Percentiles rank a stretch among this genome's conserved stretches.
Evolutionary conservation across 2,329 filamentous ascomycete species (phyloP).

Genomic region (Arthroderma uncinatum): DNA sequence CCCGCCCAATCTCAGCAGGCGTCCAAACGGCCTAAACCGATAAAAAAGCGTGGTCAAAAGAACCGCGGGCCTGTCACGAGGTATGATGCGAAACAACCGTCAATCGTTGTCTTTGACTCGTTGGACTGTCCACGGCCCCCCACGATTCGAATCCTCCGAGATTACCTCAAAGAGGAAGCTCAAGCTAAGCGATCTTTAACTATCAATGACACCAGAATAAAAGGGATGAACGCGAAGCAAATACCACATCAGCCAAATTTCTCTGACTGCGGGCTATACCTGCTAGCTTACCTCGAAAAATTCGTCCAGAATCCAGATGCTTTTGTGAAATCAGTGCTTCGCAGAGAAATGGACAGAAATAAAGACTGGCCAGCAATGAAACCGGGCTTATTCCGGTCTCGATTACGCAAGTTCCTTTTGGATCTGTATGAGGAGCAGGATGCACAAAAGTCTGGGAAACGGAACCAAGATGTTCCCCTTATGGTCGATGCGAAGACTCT

Average conservation of each 20-base stretch:
- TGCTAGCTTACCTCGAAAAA: slow-evolving; percentile 72
- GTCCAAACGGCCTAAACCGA: slow-evolving; percentile 10
- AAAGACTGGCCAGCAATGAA: slow-evolving; percentile 45
- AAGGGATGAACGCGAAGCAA: slow-evolving; percentile 57
- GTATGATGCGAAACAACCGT: slow-evolving; percentile 46
- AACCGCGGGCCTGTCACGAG: slow-evolving; percentile 26
- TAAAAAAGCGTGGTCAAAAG: slow-evolving; percentile 18
- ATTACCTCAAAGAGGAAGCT: slow-evolving; percentile 67
- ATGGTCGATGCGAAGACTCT: slow-evolving; percentile 13
- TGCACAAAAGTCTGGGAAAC: neutral
- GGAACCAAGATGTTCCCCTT: neutral
- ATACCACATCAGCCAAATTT: slow-evolving; percentile 75
- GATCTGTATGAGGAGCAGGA: slow-evolving; percentile 50
- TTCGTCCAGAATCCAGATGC: slow-evolving; percentile 64
- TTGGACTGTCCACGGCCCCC: slow-evolving; percentile 53
- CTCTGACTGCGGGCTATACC: slow-evolving; percentile 79
- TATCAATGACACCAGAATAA: slow-evolving; percentile 37
- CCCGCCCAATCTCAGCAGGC: neutral
- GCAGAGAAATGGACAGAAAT: slow-evolving; percentile 48
- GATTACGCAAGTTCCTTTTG: slow-evolving; percentile 57
- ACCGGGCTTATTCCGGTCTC: slow-evolving; percentile 48
- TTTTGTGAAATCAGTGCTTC: slow-evolving; percentile 58
- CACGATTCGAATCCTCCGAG: slow-evolving; percentile 57
- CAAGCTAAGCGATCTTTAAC: slow-evolving; percentile 47
- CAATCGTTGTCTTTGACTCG: slow-evolving; percentile 81